These are phyloP conservation scores for Ustilago xerochloae DNA, from an alignment of 1,284 basidiomycete species.

Conservation along the genomic window DNA sequence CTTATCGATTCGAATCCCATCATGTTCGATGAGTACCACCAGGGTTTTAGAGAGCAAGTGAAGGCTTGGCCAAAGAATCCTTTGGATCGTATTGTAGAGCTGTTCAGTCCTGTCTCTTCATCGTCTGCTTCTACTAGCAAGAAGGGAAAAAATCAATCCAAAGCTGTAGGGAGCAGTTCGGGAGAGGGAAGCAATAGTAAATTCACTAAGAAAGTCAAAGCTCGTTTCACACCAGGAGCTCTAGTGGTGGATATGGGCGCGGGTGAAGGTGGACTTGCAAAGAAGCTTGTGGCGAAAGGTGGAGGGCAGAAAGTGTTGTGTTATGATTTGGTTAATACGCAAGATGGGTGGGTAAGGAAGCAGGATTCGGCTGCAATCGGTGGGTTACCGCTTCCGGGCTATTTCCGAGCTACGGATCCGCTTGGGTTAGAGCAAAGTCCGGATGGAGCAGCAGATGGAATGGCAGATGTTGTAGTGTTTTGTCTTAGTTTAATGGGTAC, in stretches of 20 bases:
- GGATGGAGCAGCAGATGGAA: slow-evolving; percentile 64
- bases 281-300: slow-evolving; percentile 43
- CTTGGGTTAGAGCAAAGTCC: slow-evolving; percentile 3
- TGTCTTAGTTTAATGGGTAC: slow-evolving; percentile 96
- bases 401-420: slow-evolving; percentile 16
- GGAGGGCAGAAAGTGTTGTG: slow-evolving; percentile 74
- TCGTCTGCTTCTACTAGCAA: background rate
- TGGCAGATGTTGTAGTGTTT: slow-evolving; percentile 91
- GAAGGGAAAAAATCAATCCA: slow-evolving; percentile 9
- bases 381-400: slow-evolving; percentile 53
- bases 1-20: slow-evolving; percentile 57
- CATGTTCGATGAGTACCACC: slow-evolving; percentile 65
- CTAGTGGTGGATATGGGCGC: slow-evolving; percentile 94
- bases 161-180: background rate
- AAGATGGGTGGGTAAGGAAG: slow-evolving; percentile 71
- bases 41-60: slow-evolving; percentile 65
- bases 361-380: slow-evolving; percentile 52
- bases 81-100: slow-evolving; percentile 56
- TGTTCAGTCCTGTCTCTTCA: slow-evolving; percentile 22
- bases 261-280: slow-evolving; percentile 90
- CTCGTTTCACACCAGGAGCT: slow-evolving; percentile 71
- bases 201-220: slow-evolving; percentile 6
- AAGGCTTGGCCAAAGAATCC: slow-evolving; percentile 67
- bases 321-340: slow-evolving; percentile 83
- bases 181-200: too few relatives aligned